Percentiles rank a stretch among this genome's conserved stretches.
These are phyloP conservation scores for Saksenaea vasiformis DNA, from an alignment of 371 early-diverging fungal species.

Conservation along the genomic window DNA sequence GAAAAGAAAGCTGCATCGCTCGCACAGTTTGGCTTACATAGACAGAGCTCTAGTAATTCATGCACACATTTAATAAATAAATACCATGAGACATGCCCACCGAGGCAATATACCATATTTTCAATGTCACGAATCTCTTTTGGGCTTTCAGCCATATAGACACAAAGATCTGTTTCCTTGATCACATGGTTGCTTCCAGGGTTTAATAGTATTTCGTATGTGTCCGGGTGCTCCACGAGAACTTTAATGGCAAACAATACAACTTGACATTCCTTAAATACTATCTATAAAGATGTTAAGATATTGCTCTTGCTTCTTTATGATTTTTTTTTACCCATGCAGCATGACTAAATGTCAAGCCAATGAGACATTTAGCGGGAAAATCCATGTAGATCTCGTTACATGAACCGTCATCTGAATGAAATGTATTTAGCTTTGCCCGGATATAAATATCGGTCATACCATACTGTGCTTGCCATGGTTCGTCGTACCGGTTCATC, in stretches of 20 bases:
- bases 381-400: constrained; percentile 68
- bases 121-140: constrained; percentile 55
- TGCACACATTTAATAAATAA: neutral
- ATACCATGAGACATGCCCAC: no score
- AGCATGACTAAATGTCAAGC: constrained; percentile 58
- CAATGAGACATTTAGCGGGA: constrained; percentile 58
- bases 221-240: constrained; percentile 25
- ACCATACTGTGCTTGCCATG: constrained; percentile 81
- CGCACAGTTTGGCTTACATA: constrained; percentile 22
- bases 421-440: neutral
- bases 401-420: constrained; percentile 65
- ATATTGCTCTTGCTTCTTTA: neutral
- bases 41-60: constrained; percentile 11
- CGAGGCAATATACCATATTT: constrained; percentile 25
- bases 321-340: constrained; percentile 44
- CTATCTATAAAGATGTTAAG: constrained; percentile 25
- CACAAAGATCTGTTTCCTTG: constrained; percentile 52
- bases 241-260: constrained; percentile 67
- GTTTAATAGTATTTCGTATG: constrained; percentile 59
- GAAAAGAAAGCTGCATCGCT: neutral
- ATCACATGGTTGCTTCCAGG: constrained; percentile 67
- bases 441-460: neutral
- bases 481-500: constrained; percentile 58
- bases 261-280: constrained; percentile 73
- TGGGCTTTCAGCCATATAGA: constrained; percentile 68